Base-by-base conservation (phyloP, 176 grass and related monocot species). In the Lolium multiflorum region DNA sequence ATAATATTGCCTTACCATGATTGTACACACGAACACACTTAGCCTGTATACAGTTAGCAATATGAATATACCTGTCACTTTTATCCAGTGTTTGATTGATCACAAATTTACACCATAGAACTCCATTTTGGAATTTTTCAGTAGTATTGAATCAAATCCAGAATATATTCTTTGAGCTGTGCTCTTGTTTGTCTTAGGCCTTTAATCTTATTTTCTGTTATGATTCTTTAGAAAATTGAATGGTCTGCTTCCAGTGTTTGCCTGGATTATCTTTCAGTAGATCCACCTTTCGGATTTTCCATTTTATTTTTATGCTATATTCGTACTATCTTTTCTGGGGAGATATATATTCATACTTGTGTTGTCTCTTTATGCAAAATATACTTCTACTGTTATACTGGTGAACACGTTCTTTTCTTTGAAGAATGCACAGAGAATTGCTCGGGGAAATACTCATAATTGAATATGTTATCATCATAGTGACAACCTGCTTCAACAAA, bases 161-260 rank as follows among this genome's bases (percentile, higher is more conserved):
- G n/a, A 74, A 74, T 69, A 56, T 43, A 24, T 71, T 5, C 4
- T 80, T 50, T 61, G 22, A 60, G 39, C 43, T 71, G 41, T 70
- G 11, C 4, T n/a, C 39, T 59, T 37, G 37, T 44, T 48, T 16
- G 11, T 51, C n/a, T 20, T 58, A 48, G 56, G 16, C 55, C 41
- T 38, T n/a, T 71, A 25, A 51, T 26, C 21, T 16, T 74, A 0
- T 51, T 50, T 51, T 49, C 44, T 74, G 21, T 49, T 74, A 49
- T 74, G 44, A 15, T 74, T 74, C 44, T 51, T 74, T 74, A 74
- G 12, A 7, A 74, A 51, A 51, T 74, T 74, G 22, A 74, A 26
- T 51, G 44, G 16, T 28, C 21, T 10, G 22, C 72, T 51, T 75
- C 47, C 47, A 75, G 47, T 28, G 7, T 75, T 75, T 51, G 28